Conservation (phyloP, 371 early-diverging fungal genomes). For the Massospora cicadina region DNA sequence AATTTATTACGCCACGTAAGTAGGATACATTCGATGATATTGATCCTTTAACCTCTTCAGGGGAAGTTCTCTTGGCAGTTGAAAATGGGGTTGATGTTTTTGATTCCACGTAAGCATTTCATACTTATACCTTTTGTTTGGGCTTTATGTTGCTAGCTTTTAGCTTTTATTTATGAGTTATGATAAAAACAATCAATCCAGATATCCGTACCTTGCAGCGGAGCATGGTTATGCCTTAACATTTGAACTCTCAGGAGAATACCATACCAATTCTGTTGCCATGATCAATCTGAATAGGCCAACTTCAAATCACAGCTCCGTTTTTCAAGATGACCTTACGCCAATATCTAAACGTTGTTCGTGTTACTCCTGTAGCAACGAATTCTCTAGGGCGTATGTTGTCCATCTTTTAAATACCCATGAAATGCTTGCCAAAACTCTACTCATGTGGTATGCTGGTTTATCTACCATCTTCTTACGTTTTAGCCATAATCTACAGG, state of each 20-base stretch:
- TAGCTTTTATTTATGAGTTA: too few species aligned
- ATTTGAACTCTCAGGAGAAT: neutral
- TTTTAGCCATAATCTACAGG: constrained; percentile 9
- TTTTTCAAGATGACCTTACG: neutral
- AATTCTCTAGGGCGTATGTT: constrained; percentile 10
- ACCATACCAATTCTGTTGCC: neutral
- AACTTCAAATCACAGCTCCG: neutral
- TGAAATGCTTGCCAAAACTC: constrained; percentile 6
- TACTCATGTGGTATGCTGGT: constrained; percentile 1
- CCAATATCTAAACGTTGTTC: neutral
- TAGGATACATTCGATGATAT: neutral
- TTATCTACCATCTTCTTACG: neutral
- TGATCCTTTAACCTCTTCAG: neutral
- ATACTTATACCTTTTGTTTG: too few species aligned
- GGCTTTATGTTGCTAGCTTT: too few species aligned
- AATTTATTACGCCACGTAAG: neutral
- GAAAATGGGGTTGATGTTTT: constrained; percentile 2
- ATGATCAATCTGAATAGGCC: constrained; percentile 4
- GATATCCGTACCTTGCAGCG: neutral
- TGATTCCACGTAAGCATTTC: neutral
- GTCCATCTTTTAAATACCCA: constrained; percentile 9
- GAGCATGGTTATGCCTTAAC: constrained; percentile 8
- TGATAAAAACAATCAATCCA: neutral
- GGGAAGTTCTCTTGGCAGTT: neutral
- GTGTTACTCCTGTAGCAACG: constrained; percentile 7